A percentile compares a stretch with the other conserved stretches of the same genome.
phyloP scores from a whole-genome alignment of 78 protist species.

The Reticulomyxa filosa region DNA sequence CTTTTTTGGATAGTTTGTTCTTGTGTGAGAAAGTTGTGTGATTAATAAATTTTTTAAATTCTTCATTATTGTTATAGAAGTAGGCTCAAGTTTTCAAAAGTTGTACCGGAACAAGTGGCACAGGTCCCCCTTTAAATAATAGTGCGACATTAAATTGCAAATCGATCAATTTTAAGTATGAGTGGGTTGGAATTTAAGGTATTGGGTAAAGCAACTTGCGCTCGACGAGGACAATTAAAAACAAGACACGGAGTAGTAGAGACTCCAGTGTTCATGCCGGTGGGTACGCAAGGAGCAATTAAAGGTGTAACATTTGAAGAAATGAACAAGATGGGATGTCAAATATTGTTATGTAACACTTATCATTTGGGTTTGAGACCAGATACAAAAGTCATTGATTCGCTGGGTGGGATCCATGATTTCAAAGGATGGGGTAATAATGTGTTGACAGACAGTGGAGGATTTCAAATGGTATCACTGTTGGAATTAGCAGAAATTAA shows the following conservation, averaged over 20 bases:
- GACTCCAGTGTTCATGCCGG: background rate
- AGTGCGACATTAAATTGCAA: too few relatives aligned
- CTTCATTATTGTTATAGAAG: too few relatives aligned
- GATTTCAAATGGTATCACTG: slow-evolving; percentile 80
- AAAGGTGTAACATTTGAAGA: slow-evolving; percentile 51
- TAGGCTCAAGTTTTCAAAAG: too few relatives aligned
- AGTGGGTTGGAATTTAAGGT: too few relatives aligned
- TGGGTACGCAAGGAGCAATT: slow-evolving; percentile 43
- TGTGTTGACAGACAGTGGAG: slow-evolving; percentile 63
- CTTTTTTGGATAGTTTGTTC: too few relatives aligned
- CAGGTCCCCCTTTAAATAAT: too few relatives aligned
- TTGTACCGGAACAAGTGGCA: too few relatives aligned
- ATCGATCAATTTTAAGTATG: too few relatives aligned
- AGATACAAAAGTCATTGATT: slow-evolving; percentile 1
- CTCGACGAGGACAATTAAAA: too few relatives aligned
- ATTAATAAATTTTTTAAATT: too few relatives aligned
- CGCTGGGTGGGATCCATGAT: slow-evolving; percentile 45
- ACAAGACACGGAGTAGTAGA: background rate
- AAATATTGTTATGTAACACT: slow-evolving; percentile 71
- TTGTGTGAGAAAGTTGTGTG: too few relatives aligned
- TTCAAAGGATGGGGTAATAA: slow-evolving; percentile 53
- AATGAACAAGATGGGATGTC: slow-evolving; percentile 6
- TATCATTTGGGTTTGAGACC: slow-evolving; percentile 76
- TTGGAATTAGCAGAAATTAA: slow-evolving; percentile 56
- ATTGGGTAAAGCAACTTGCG: too few relatives aligned